Conservation (phyloP, 495 filamentous ascomycete species). For the Penicillium diatomitis region DNA sequence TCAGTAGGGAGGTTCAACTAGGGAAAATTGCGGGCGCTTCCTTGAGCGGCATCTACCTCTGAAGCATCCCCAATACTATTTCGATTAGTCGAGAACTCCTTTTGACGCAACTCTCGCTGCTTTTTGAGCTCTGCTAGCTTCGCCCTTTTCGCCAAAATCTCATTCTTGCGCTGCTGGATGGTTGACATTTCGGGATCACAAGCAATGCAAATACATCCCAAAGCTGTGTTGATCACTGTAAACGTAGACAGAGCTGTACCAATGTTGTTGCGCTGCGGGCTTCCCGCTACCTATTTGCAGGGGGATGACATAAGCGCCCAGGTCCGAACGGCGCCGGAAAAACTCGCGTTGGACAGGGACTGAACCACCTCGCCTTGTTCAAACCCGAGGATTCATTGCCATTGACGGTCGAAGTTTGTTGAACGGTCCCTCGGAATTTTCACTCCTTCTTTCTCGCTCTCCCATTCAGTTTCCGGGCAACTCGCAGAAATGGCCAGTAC, state of each 20-base stretch:
- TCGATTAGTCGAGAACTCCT: conserved; percentile 56
- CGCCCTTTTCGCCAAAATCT: conserved; percentile 87
- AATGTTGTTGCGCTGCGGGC: conserved; percentile 3
- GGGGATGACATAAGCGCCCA: conserved; percentile 38
- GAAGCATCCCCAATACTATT: conserved; percentile 52
- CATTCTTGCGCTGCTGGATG: conserved; percentile 82
- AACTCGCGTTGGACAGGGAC: conserved; percentile 42
- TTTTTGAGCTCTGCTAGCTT: conserved; percentile 93
- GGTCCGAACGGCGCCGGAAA: conserved; percentile 39
- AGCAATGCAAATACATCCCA: background rate
- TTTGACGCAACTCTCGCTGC: conserved; percentile 72
- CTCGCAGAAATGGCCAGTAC: conserved; percentile 34
- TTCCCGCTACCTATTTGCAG: conserved; percentile 22
- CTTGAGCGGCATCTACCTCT: conserved; percentile 30
- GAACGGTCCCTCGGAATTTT: conserved; percentile 26
- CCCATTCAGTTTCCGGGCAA: conserved; percentile 16
- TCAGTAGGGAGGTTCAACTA: conserved; percentile 9
- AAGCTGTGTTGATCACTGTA: background rate
- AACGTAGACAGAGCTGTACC: conserved; percentile 6
- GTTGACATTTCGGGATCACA: conserved; percentile 26
- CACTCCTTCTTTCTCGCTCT: conserved; percentile 14
- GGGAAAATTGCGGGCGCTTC: conserved; percentile 5
- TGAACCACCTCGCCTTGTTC: conserved; percentile 31
- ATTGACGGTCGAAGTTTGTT: conserved; percentile 35
- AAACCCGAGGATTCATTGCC: conserved; percentile 28